Conservation (phyloP, 768 basidiomycete species). For the Phylloporus sp. region DNA sequence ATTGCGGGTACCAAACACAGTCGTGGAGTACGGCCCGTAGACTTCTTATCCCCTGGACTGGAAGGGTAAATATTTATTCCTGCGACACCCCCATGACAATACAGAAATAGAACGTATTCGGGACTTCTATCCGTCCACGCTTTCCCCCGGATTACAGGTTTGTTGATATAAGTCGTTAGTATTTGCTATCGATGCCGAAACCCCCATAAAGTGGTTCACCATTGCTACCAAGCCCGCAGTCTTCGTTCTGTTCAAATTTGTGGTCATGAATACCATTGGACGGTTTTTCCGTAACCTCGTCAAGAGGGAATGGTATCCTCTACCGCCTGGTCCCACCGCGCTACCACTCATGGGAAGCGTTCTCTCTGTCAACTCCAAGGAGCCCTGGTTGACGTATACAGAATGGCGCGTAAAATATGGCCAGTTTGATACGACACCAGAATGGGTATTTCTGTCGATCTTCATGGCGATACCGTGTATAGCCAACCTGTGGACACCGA, state of each 20-base stretch:
- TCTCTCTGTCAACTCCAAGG: not conserved
- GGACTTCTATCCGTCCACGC: no score
- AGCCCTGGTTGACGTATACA: slow-evolving; percentile 3
- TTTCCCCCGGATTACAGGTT: no score
- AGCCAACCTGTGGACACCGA: not conserved
- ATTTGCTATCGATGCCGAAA: not conserved
- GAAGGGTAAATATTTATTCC: no score
- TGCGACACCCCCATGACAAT: no score
- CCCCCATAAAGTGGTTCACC: no score
- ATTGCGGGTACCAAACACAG: no score
- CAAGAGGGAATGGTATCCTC: not conserved
- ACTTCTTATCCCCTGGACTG: no score
- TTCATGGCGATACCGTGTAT: slow-evolving; percentile 2
- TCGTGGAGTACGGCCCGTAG: no score
- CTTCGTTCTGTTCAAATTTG: not conserved
- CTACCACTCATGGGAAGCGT: slow-evolving; percentile 3
- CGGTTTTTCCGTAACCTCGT: not conserved
- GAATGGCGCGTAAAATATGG: slow-evolving; percentile 3
- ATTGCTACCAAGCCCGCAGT: not conserved
- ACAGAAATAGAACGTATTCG: no score
- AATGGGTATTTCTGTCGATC: no score
- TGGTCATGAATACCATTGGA: not conserved
- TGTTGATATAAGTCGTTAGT: not conserved
- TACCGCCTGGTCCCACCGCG: slow-evolving; percentile 4
- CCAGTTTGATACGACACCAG: not conserved